Evolutionary conservation across 352 stramenopile genomes (phyloP), one percentile per base, ranked within the genome.

Genomic region (Globisporangium spiculum): DNA sequence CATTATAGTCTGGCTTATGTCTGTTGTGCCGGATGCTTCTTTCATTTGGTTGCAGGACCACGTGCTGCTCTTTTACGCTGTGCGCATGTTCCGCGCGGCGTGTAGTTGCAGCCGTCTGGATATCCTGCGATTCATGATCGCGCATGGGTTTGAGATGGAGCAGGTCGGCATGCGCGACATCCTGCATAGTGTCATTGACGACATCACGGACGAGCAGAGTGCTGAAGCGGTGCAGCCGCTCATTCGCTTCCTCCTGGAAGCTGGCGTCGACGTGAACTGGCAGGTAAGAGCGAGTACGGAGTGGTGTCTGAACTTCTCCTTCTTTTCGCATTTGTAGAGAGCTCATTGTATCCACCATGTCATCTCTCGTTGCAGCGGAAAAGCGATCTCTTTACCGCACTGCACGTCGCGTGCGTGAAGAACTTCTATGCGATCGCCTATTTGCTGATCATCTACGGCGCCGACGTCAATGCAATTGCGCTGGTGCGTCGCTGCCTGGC

Each of bases 381-480:
- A 50, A 72, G 74, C n/a, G 86, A 94, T 36, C 65, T 92, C 30
- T 80, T 72, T 46, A 91, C 86, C 10, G 76, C 81, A 27, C 63
- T 94, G 4, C 86, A 94, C 56, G 58, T 94, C 12, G 84, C 84
- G 26, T 92, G 86, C 66, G 38, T 58, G 54, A 86, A 85, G 56
- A 89, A 84, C 38, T 68, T 92, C 61, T 91, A 80, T 60, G 71
- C 69, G 22, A 75, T 91, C 57, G 78, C 78, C 14, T 84, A 90
- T 58, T 36, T 94, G 48, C 75, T 94, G 32, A 66, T 94, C 26
- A 61, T 92, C 34, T 91, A 86, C 66, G 86, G 80, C 5, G 84
- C 84, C 0, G 86, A 94, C 63, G 81, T 91, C 9, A 94, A 94
- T 48, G 81, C 86, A 9, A 81, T 92, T 57, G 84, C 86, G 14